Percentiles rank a stretch among this genome's conserved stretches.
These are phyloP conservation scores for Prunus mongolica DNA, from an alignment of 306 rosid species.

Conservation along the genomic window DNA sequence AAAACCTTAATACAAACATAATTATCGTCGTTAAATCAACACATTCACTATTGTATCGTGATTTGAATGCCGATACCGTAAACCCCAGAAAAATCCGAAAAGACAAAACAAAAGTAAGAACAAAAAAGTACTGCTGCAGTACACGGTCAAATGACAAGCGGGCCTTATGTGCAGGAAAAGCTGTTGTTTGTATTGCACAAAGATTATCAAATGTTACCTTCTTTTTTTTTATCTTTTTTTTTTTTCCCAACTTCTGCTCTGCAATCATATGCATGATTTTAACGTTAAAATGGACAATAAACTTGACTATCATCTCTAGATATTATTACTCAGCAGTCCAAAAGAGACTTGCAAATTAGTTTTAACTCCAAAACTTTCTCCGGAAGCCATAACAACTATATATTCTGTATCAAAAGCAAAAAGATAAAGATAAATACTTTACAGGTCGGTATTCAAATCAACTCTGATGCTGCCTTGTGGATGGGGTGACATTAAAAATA, in stretches of 20 bases:
- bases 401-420: not conserved
- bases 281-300: not conserved
- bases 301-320: too few species aligned
- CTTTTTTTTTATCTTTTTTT: too few species aligned
- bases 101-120: not conserved
- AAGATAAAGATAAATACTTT: not conserved
- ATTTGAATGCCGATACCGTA: too few species aligned
- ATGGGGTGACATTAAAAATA: not conserved
- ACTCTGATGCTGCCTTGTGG: not conserved
- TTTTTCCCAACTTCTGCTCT: not conserved
- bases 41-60: too few species aligned
- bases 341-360: not conserved
- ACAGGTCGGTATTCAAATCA: not conserved
- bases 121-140: not conserved
- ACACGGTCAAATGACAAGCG: not conserved
- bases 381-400: not conserved
- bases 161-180: not conserved
- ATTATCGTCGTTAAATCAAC: too few species aligned
- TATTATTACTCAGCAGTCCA: too few species aligned
- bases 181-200: not conserved
- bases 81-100: too few species aligned
- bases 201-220: not conserved
- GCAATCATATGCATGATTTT: not conserved
- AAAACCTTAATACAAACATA: too few species aligned
- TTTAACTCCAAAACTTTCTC: not conserved